Percentiles rank a stretch among this genome's conserved stretches.
These are phyloP conservation scores for Nelumbo lutea DNA, from an alignment of 164 flowering plant genomes.

Conservation along the genomic window DNA sequence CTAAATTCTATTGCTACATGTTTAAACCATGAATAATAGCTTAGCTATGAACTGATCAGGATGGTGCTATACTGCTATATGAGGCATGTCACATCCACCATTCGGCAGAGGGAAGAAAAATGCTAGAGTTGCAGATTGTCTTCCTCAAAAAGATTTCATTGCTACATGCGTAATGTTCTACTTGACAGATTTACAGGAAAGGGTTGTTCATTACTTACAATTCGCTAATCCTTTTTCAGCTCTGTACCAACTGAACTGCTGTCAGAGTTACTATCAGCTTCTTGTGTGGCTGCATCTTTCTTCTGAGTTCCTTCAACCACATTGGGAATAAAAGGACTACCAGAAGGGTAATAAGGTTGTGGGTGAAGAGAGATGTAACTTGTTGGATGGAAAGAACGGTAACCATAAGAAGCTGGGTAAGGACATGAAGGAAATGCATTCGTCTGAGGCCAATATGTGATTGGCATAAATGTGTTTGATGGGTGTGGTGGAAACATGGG, in stretches of 20 bases:
- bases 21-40: too few relatives aligned
- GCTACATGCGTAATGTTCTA: conserved; percentile 2
- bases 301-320: conserved; percentile 14
- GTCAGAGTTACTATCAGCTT: conserved; percentile 29
- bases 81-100: not conserved
- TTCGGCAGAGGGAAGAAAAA: conserved; percentile 18
- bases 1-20: too few relatives aligned
- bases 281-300: conserved; percentile 21
- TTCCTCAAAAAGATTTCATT: not conserved
- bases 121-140: too few relatives aligned
- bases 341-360: conserved; percentile 30
- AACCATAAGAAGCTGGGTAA: conserved; percentile 30
- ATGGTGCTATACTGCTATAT: too few relatives aligned
- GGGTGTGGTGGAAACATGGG: conserved; percentile 32
- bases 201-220: conserved; percentile 9
- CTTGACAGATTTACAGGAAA: not conserved
- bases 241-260: conserved; percentile 39
- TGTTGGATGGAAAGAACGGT: conserved; percentile 21
- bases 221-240: conserved; percentile 14
- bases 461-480: conserved; percentile 34
- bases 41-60: too few relatives aligned
- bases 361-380: conserved; percentile 26
- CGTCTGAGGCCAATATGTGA: conserved; percentile 41
- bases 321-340: conserved; percentile 17
- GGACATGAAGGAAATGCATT: conserved; percentile 29